phyloP scores from a whole-genome alignment of 2,329 filamentous ascomycete genomes.

The Teratosphaeria gauchensis region DNA sequence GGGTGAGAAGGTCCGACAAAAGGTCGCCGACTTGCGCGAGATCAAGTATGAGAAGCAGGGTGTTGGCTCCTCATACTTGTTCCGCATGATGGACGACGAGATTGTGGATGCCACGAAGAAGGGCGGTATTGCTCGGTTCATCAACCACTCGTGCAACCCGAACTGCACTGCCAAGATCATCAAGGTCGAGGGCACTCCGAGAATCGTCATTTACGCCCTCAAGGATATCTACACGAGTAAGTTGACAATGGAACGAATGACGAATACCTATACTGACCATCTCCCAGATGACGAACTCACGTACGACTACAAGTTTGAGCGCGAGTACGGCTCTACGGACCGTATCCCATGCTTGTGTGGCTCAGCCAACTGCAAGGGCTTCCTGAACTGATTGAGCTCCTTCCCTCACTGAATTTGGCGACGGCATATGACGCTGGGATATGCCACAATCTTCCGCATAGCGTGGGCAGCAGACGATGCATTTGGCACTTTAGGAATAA shows the following conservation, averaged over 20 bases:
- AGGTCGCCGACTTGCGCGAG: constrained; percentile 94
- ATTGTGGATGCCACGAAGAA: constrained; percentile 98
- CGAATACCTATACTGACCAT: constrained; percentile 2
- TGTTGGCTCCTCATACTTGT: constrained; percentile 93
- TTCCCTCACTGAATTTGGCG: background rate
- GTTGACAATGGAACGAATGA: constrained; percentile 29
- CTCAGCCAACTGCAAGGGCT: constrained; percentile 92
- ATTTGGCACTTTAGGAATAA: background rate
- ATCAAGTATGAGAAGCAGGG: constrained; percentile 88
- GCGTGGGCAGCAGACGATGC: background rate
- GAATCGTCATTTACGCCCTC: constrained; percentile 97
- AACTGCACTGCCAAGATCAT: constrained; percentile 99
- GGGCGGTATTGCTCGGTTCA: constrained; percentile 94
- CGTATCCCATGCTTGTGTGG: constrained; percentile 96
- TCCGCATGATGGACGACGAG: constrained; percentile 95
- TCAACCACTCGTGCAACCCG: constrained; percentile 96
- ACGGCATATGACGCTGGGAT: background rate
- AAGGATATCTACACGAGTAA: constrained; percentile 90
- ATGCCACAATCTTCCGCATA: too few species aligned
- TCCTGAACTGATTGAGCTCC: constrained; percentile 63
- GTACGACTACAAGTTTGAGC: constrained; percentile 99
- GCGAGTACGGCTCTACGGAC: constrained; percentile 87
- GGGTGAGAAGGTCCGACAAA: constrained; percentile 91
- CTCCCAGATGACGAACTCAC: constrained; percentile 87
- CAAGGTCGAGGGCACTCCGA: constrained; percentile 93